These are phyloP conservation scores for Curvularia verruculosa DNA, from an alignment of 2,329 filamentous ascomycete species.

Conservation along the genomic window DNA sequence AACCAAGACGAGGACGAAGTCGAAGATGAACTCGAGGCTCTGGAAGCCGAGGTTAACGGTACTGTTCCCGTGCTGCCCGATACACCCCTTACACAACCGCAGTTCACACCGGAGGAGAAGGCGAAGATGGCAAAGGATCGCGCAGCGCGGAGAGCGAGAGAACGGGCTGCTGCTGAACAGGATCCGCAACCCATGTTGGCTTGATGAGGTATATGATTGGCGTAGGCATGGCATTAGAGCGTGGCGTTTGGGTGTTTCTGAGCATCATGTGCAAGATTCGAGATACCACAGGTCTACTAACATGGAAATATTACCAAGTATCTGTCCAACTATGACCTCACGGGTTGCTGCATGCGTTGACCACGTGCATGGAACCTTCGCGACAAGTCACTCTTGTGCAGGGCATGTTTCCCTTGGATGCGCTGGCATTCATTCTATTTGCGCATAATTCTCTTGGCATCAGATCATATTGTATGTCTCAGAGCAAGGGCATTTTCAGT, in stretches of 20 bases:
- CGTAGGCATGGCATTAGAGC: slow-evolving; percentile 39
- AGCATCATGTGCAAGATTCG: slow-evolving; percentile 5
- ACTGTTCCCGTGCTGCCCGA: slow-evolving; percentile 46
- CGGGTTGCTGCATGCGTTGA: slow-evolving; percentile 11
- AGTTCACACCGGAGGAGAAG: slow-evolving; percentile 39
- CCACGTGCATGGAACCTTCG: slow-evolving; percentile 24
- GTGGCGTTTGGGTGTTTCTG: slow-evolving; percentile 38
- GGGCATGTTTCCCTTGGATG: slow-evolving; percentile 9
- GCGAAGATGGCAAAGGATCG: slow-evolving; percentile 41
- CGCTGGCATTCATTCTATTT: slow-evolving; percentile 10
- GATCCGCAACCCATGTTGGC: slow-evolving; percentile 47
- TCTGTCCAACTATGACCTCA: slow-evolving; percentile 1
- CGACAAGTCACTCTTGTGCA: slow-evolving; percentile 9
- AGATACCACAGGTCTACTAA: slow-evolving; percentile 8
- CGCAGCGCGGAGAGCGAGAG: slow-evolving; percentile 40
- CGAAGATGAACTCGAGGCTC: slow-evolving; percentile 86
- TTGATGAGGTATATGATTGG: slow-evolving; percentile 23
- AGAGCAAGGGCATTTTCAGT: neutral
- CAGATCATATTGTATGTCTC: slow-evolving; percentile 10
- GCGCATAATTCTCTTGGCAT: neutral
- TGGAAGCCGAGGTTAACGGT: slow-evolving; percentile 69
- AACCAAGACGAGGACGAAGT: slow-evolving; percentile 98
- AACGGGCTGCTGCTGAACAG: slow-evolving; percentile 42
- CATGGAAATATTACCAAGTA: neutral
- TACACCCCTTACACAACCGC: slow-evolving; percentile 44